These are phyloP conservation scores for Daldinia sp. DNA, from an alignment of 2,329 filamentous ascomycete species.

Conservation along the genomic window DNA sequence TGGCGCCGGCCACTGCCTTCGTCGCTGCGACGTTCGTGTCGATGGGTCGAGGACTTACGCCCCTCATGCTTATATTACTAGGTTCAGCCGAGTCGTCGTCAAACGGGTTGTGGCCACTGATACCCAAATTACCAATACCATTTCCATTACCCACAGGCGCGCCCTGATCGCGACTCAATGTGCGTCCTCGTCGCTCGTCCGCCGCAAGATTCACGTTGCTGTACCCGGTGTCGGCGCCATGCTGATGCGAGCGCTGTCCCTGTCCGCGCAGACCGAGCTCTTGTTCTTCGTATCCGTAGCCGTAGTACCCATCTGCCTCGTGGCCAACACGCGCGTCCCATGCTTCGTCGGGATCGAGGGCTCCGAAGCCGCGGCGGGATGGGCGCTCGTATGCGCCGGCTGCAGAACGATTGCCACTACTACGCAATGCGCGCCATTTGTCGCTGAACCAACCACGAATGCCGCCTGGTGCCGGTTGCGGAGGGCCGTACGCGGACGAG, in stretches of 20 bases:
- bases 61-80: conserved; percentile 69
- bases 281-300: conserved; percentile 74
- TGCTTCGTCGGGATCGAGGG: conserved; percentile 82
- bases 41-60: conserved; percentile 80
- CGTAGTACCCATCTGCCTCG: conserved; percentile 70
- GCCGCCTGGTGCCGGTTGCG: conserved; percentile 66
- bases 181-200: conserved; percentile 52
- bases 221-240: conserved; percentile 62
- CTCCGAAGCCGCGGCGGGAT: conserved; percentile 62
- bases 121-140: background rate
- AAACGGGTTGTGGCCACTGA: conserved; percentile 68
- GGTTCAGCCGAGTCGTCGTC: conserved; percentile 70
- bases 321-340: conserved; percentile 84
- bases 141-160: conserved; percentile 42
- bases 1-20: conserved; percentile 11
- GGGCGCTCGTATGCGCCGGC: conserved; percentile 74
- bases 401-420: conserved; percentile 70
- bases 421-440: conserved; percentile 66
- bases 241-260: conserved; percentile 52
- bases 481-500: conserved; percentile 57
- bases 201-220: conserved; percentile 58
- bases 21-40: conserved; percentile 50
- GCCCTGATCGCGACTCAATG: conserved; percentile 54
- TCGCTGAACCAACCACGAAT: conserved; percentile 77
- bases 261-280: conserved; percentile 65